Percentiles rank a stretch among this genome's conserved stretches.
These are phyloP conservation scores for Filosporella fistucella DNA, from an alignment of 495 filamentous ascomycete species.

Conservation along the genomic window DNA sequence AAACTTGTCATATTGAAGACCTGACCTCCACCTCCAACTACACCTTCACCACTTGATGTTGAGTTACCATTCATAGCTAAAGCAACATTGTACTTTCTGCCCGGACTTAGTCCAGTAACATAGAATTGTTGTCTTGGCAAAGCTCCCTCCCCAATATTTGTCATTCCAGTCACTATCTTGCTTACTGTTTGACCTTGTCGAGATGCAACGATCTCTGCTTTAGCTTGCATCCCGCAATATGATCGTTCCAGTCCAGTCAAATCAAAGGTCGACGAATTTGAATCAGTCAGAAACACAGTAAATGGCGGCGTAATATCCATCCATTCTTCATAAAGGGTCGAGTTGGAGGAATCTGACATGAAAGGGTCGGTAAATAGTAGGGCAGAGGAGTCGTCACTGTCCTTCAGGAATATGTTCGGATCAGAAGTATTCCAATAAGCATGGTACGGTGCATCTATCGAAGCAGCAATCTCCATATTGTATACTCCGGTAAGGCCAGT, in stretches of 20 bases:
- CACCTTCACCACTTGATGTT: conserved; percentile 40
- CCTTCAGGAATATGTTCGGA: conserved; percentile 62
- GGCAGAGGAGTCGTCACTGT: conserved; percentile 73
- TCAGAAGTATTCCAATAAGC: conserved; percentile 27
- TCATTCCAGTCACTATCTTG: conserved; percentile 60
- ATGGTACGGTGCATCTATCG: conserved; percentile 71
- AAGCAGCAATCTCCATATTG: conserved; percentile 78
- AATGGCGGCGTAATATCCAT: conserved; percentile 61
- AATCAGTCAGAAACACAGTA: conserved; percentile 72
- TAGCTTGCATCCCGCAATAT: conserved; percentile 63
- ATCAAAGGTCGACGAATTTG: conserved; percentile 38
- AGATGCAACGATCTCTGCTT: conserved; percentile 55
- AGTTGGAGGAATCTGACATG: conserved; percentile 42
- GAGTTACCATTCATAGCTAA: conserved; percentile 60
- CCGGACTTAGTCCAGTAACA: conserved; percentile 64
- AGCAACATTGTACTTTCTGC: conserved; percentile 64
- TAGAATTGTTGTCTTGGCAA: conserved; percentile 84
- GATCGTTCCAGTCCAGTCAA: conserved; percentile 68
- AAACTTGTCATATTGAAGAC: conserved; percentile 66
- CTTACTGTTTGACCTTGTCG: conserved; percentile 27
- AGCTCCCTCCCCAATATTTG: conserved; percentile 52
- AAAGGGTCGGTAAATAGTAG: conserved; percentile 71
- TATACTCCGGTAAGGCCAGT: conserved; percentile 47
- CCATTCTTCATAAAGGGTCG: conserved; percentile 42
- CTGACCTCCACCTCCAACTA: conserved; percentile 62